Evolutionary conservation across 1,139 yeast genomes (phyloP).

Genomic region (Hemisphaericaspora xylofermentans): DNA sequence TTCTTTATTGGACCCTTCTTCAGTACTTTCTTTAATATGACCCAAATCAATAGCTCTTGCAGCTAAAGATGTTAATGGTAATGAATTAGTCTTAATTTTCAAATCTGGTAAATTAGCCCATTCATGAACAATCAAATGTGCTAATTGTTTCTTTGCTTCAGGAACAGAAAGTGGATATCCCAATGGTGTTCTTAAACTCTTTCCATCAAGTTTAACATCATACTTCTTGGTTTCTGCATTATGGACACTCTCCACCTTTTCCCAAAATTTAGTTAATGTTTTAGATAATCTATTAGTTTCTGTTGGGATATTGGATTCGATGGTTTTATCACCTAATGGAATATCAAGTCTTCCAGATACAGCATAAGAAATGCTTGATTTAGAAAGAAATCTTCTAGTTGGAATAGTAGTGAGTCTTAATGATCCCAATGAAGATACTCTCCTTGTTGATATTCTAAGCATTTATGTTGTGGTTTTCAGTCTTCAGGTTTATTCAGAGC

Average conservation of each 20-base stretch:
- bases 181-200: slow-evolving; percentile 79
- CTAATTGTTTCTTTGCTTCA: slow-evolving; percentile 55
- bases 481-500: neutral
- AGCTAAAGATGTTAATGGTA: slow-evolving; percentile 85
- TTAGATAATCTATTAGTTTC: slow-evolving; percentile 73
- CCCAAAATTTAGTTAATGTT: slow-evolving; percentile 83
- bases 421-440: neutral
- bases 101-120: slow-evolving; percentile 77
- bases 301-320: slow-evolving; percentile 52
- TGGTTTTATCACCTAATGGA: slow-evolving; percentile 41
- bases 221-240: slow-evolving; percentile 29
- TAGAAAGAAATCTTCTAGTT: neutral
- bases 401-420: neutral
- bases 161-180: slow-evolving; percentile 75
- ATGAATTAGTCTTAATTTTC: slow-evolving; percentile 72
- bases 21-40: slow-evolving; percentile 21
- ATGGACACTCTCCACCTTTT: slow-evolving; percentile 55
- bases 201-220: slow-evolving; percentile 66
- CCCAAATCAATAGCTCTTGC: slow-evolving; percentile 81
- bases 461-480: slow-evolving; percentile 3
- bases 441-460: slow-evolving; percentile 8
- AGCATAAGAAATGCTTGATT: neutral
- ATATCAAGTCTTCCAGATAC: neutral
- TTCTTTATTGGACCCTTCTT: slow-evolving; percentile 28
- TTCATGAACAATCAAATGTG: slow-evolving; percentile 78